Percentiles rank a stretch among this genome's conserved stretches.
These are phyloP conservation scores for Lactifluus piperatus DNA, from an alignment of 768 basidiomycete species.

Conservation along the genomic window DNA sequence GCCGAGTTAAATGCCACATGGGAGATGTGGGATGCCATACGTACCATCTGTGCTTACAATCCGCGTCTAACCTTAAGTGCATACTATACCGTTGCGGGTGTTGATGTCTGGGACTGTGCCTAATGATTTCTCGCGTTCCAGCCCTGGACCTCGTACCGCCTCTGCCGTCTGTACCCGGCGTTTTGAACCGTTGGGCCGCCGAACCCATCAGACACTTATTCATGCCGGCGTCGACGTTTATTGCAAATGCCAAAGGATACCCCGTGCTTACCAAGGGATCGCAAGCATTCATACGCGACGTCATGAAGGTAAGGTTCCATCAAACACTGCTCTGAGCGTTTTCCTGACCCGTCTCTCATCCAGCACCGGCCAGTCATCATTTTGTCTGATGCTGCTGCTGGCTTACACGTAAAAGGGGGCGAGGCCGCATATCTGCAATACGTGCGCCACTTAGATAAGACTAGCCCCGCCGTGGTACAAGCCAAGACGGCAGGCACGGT, in stretches of 20 bases:
- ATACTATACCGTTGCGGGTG: conserved; percentile 22
- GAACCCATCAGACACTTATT: conserved; percentile 88
- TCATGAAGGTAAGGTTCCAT: conserved; percentile 61
- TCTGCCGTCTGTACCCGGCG: conserved; percentile 66
- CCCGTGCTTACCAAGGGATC: conserved; percentile 92
- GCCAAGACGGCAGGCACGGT: conserved; percentile 62
- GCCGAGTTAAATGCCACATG: conserved; percentile 68
- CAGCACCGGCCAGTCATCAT: conserved; percentile 85
- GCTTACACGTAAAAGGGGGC: conserved; percentile 71
- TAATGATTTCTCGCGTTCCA: conserved; percentile 30
- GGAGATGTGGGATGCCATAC: conserved; percentile 98
- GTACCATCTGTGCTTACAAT: conserved; percentile 82
- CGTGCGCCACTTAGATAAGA: conserved; percentile 71
- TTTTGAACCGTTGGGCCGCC: conserved; percentile 83
- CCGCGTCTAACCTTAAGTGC: conserved; percentile 63
- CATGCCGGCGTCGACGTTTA: conserved; percentile 84
- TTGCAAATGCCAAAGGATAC: conserved; percentile 93
- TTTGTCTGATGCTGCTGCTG: conserved; percentile 56
- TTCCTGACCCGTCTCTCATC: conserved; percentile 1
- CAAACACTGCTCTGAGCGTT: not conserved
- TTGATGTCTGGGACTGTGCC: conserved; percentile 3
- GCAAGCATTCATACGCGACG: conserved; percentile 82
- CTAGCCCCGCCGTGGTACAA: conserved; percentile 59
- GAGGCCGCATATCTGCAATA: conserved; percentile 88
- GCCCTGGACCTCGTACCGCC: conserved; percentile 90